These are phyloP conservation scores for Lepidium aucheri DNA, from an alignment of 345 rosid species.

Conservation along the genomic window DNA sequence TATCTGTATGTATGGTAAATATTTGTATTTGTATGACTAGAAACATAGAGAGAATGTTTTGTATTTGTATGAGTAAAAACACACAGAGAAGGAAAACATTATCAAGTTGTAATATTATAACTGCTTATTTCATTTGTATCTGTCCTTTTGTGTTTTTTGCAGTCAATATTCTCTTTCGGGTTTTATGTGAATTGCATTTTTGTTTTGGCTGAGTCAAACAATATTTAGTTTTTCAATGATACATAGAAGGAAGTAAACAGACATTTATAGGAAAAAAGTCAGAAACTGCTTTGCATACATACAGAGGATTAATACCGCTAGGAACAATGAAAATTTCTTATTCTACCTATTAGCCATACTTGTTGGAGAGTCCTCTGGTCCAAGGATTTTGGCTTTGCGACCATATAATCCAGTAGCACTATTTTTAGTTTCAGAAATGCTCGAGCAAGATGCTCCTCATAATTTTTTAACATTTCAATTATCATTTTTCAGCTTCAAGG, in stretches of 20 bases:
- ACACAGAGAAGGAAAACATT: background rate
- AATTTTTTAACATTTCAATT: no score
- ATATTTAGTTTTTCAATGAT: no score
- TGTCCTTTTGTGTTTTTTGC: constrained; percentile 9
- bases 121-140: background rate
- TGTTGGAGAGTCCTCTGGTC: constrained; percentile 39
- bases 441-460: no score
- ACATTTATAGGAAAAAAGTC: no score
- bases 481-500: no score
- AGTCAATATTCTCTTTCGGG: constrained; percentile 1
- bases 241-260: no score
- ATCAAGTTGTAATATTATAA: constrained; percentile 12
- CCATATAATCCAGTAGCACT: constrained; percentile 50
- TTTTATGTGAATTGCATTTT: background rate
- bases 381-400: constrained; percentile 53
- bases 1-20: background rate
- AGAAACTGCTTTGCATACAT: background rate
- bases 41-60: no score
- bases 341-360: constrained; percentile 24
- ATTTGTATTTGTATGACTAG: no score
- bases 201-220: no score
- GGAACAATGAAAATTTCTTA: background rate
- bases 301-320: background rate
- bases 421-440: no score
- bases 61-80: background rate